phyloP scores from a whole-genome alignment of 257 asterid species.

The Capsicum baccatum region DNA sequence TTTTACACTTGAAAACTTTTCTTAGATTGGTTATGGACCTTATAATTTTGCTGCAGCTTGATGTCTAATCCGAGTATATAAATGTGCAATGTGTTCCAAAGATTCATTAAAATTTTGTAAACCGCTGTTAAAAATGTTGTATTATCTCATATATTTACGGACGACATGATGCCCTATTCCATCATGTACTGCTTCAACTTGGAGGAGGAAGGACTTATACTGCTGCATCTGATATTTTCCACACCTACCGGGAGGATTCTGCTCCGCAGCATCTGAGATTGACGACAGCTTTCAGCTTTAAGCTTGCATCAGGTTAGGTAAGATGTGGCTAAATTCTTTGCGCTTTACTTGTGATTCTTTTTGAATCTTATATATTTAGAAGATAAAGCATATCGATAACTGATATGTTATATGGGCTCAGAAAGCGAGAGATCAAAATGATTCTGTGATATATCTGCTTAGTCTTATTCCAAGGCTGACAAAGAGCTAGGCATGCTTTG shows the following conservation, averaged over 20 bases:
- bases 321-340: background rate
- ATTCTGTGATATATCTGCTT: background rate
- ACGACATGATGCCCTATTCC: background rate
- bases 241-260: conserved; percentile 1
- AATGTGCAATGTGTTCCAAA: background rate
- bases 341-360: background rate
- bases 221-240: background rate
- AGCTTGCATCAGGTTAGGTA: conserved; percentile 17
- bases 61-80: background rate
- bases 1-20: background rate
- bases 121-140: background rate
- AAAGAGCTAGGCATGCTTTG: background rate
- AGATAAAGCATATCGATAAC: background rate
- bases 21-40: background rate
- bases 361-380: background rate
- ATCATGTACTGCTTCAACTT: background rate
- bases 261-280: background rate
- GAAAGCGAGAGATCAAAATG: background rate
- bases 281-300: background rate
- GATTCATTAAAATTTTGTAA: background rate
- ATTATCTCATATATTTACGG: background rate
- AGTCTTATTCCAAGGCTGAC: background rate
- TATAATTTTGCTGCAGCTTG: background rate
- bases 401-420: background rate
- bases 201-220: background rate